Conservation (phyloP, 169 alveolate species). For the Eimeria nieschulzi region DNA sequence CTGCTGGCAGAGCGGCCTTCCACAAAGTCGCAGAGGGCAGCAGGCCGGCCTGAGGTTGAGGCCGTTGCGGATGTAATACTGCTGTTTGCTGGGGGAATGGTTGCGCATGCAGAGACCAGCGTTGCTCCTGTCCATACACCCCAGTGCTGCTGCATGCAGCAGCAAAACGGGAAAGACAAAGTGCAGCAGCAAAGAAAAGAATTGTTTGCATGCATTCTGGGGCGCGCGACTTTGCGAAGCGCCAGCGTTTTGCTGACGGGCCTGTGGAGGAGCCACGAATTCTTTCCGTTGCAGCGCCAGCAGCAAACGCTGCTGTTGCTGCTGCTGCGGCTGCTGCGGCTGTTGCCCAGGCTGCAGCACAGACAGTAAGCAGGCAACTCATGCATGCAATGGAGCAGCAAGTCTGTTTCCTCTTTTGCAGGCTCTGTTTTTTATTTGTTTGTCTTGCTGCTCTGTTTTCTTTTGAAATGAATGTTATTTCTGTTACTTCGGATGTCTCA, state of each 20-base stretch:
- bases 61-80: neutral
- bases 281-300: constrained; percentile 43
- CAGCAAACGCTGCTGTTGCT: constrained; percentile 30
- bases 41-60: constrained; percentile 1
- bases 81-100: constrained; percentile 1
- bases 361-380: neutral
- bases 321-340: constrained; percentile 41
- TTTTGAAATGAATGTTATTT: no score
- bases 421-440: no score
- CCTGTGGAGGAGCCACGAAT: constrained; percentile 23
- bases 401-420: no score
- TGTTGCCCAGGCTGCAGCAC: constrained; percentile 13
- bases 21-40: neutral
- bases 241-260: neutral
- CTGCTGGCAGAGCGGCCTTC: constrained; percentile 6
- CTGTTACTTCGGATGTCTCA: no score
- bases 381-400: neutral
- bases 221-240: constrained; percentile 20
- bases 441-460: no score
- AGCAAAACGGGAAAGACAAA: neutral
- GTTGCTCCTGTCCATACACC: neutral
- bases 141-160: constrained; percentile 21
- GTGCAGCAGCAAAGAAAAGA: neutral
- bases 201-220: neutral
- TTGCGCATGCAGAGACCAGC: neutral